A percentile compares a stretch with the other conserved stretches of the same genome.
Conservation (phyloP, 805 yeast species). For the Jamesozyma rosinii region DNA sequence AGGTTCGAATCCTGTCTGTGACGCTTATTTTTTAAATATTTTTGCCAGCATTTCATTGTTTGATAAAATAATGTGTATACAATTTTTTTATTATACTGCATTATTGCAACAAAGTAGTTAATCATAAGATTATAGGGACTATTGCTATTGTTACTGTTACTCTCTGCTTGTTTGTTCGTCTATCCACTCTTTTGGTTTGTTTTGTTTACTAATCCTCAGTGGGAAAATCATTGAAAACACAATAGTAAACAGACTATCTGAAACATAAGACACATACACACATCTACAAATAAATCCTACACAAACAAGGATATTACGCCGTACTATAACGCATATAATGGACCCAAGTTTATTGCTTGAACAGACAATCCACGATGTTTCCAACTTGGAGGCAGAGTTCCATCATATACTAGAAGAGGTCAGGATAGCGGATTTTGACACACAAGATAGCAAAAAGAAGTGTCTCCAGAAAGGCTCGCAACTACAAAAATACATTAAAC, state of each 20-base stretch:
- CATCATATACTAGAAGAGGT: slow-evolving; percentile 74
- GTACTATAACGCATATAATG: slow-evolving; percentile 35
- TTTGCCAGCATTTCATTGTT: background rate
- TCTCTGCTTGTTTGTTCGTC: too few species aligned
- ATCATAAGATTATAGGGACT: background rate
- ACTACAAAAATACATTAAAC: slow-evolving; percentile 71
- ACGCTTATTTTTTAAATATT: slow-evolving; percentile 44
- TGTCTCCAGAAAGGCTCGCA: slow-evolving; percentile 66
- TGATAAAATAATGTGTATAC: too few species aligned
- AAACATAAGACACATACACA: background rate
- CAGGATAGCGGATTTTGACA: slow-evolving; percentile 53
- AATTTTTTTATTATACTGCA: too few species aligned
- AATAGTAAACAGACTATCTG: background rate
- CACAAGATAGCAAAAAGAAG: slow-evolving; percentile 57
- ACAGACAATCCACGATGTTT: slow-evolving; percentile 60
- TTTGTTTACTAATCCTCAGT: background rate
- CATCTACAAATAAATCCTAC: too few species aligned
- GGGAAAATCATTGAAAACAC: background rate
- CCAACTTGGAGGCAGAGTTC: slow-evolving; percentile 82
- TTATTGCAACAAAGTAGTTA: too few species aligned
- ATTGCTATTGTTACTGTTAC: background rate
- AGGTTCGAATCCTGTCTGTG: slow-evolving; percentile 99
- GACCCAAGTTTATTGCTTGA: slow-evolving; percentile 84
- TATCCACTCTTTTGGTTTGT: background rate
- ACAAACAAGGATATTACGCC: background rate